Conservation (phyloP, 2,329 filamentous ascomycete genomes). For the Sclerotiophoma versabilis region DNA sequence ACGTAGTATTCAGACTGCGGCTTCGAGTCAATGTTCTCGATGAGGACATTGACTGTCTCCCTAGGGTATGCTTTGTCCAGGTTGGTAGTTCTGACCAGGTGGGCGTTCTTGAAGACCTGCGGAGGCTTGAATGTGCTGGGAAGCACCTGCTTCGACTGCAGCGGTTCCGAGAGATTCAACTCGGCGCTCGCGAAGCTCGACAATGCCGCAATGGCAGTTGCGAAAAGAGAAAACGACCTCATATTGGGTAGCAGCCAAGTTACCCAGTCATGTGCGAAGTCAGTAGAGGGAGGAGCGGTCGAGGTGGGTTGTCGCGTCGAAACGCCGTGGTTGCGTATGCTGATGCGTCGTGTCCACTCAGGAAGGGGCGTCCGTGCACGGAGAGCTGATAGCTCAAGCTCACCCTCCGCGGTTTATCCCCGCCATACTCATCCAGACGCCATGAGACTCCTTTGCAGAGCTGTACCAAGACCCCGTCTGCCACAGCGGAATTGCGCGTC, state of each 20-base stretch:
- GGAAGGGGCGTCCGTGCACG: conserved; percentile 1
- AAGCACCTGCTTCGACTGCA: conserved; percentile 59
- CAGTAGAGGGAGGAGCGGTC: conserved; percentile 13
- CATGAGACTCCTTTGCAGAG: conserved; percentile 36
- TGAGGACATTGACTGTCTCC: conserved; percentile 90
- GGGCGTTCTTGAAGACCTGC: conserved; percentile 91
- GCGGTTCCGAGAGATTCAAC: conserved; percentile 66
- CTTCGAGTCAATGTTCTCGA: conserved; percentile 82
- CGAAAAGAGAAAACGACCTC: conserved; percentile 48
- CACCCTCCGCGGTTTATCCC: conserved; percentile 5
- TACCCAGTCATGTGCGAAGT: conserved; percentile 44
- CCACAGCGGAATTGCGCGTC: conserved; percentile 1
- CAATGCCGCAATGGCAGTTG: conserved; percentile 62
- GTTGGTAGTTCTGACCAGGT: conserved; percentile 88
- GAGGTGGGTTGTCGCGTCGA: conserved; percentile 16
- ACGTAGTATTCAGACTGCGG: conserved; percentile 91
- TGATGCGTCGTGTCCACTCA: conserved; percentile 47
- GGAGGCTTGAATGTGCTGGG: conserved; percentile 75
- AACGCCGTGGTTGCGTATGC: conserved; percentile 24
- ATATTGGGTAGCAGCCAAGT: conserved; percentile 45
- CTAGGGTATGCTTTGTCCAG: conserved; percentile 91
- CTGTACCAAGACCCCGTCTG: conserved; percentile 27
- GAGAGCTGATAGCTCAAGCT: conserved; percentile 23
- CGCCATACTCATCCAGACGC: conserved; percentile 8
- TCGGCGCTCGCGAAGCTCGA: conserved; percentile 65